Percentiles rank a stretch among this genome's conserved stretches.
These are phyloP conservation scores for button mushroom (Agaricus bisporus) DNA, from an alignment of 768 basidiomycete species.

Conservation along the genomic window DNA sequence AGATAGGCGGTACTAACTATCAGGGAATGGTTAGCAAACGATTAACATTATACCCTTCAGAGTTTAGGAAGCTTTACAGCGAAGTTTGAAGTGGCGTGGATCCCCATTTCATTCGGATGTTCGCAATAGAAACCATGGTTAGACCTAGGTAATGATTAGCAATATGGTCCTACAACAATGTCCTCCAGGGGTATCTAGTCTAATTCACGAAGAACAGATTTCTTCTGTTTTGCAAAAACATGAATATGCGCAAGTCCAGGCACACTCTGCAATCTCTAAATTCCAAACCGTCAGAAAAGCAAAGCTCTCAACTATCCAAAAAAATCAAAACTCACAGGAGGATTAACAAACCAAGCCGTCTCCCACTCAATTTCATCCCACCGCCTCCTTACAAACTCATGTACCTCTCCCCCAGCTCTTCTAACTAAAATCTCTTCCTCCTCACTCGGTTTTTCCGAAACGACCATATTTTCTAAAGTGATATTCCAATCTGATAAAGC, in stretches of 20 bases:
- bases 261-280: constrained; percentile 75
- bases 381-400: constrained; percentile 52
- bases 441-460: constrained; percentile 41
- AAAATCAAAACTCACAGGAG: constrained; percentile 49
- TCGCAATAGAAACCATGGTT: no score
- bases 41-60: no score
- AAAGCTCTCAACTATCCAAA: background rate
- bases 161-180: background rate
- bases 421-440: constrained; percentile 48
- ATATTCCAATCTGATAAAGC: constrained; percentile 67
- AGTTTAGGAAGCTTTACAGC: no score
- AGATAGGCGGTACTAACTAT: no score
- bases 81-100: no score
- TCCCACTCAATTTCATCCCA: constrained; percentile 81
- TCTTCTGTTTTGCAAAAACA: constrained; percentile 53
- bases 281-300: constrained; percentile 8
- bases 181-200: background rate
- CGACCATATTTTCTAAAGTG: constrained; percentile 54
- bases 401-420: constrained; percentile 51
- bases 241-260: constrained; percentile 81
- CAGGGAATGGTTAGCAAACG: no score
- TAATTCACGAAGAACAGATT: no score
- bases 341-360: constrained; percentile 89
- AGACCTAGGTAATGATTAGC: no score
- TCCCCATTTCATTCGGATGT: no score